Evolutionary conservation across 2,329 filamentous ascomycete species (phyloP), one percentile per base, ranked within the genome.

Genomic region (Fusarium phyllophilum): DNA sequence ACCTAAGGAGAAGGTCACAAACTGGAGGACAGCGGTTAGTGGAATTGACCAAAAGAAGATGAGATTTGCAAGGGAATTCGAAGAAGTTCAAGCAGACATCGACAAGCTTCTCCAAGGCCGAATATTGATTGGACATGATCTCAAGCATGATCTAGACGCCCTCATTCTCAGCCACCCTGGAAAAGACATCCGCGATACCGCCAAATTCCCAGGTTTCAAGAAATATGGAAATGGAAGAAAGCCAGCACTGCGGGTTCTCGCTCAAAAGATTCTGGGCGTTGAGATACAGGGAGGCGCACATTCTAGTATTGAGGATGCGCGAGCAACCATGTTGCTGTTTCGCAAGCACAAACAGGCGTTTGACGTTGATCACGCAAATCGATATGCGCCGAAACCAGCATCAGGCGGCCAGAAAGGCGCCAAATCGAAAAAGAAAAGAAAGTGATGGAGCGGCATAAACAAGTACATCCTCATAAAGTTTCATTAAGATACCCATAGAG

Each of bases 271-370:
- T 13, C 79, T 93, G 4, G 86, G 86, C 1, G 82, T 91, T 10
- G 89, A 91, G 56, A 92, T 93, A 60, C 91, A 93, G 75, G 84
- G 81, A 26, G 90, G 90, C 2, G 84, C 88, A 33, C 91, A 93
- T 80, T 92, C 90, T 4, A 93, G 90, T 80, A 84, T 92, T 72
- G 86, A 92, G 84, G 96, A 99, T 85, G 96, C 96, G 4, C 87
- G 94, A 75, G 94, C 94, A 10, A 92, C 95, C 2, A 98, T 99
- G 95, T 84, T 96, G 63, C 84, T 99, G 46, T 98, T 97, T 79
- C 88, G 93, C 70, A 89, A 90, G 74, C 90, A 95, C 81, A 98
- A 98, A 84, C 87, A 91, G 24, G 93, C 88, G 1, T 98, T 99
- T 79, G 96, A 98, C 80, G 85, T 90, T 65, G 94, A 97, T 80